Base-by-base conservation (phyloP, 2,329 filamentous ascomycete species). In the Stagonosporopsis chrysanthemi region DNA sequence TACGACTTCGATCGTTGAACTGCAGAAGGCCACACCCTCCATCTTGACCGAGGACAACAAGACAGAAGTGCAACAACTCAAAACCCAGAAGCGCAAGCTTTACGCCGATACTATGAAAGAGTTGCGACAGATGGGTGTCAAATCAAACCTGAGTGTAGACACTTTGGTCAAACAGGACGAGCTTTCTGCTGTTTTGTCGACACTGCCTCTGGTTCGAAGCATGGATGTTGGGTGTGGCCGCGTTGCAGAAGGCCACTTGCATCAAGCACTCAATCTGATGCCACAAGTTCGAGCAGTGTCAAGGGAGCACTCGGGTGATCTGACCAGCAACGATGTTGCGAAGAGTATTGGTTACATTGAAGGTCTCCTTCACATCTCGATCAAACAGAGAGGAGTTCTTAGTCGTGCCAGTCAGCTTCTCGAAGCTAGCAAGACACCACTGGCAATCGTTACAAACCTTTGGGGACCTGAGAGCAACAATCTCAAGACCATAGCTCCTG, bases 1-100 rank as follows among this genome's bases (percentile, higher is more conserved):
- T 28, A 82, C 87, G 47, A 81, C 84, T 0, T 87, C 86, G 1
- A 90, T 92, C 62, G 79, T 84, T 2, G 87, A 92, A 58, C 84
- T 98, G 57, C 89, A 89, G 62, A 91, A 92, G 57, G 90, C 92
- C 63, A 99, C 95, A 0, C 95, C 95, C 0, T 81, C 85, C 0
- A 83, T 84, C n/a, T 78, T 96, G 42, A 97, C 86, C 0, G 91
- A 97, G 24, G 93, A 97, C 40, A 97, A 95, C 75, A 94, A 93
- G 72, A 84, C 88, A 11, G 76, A 84, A 15, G 86, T 97, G 59
- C 93, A 96, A 75, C 91, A 97, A 74, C 86, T 98, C 65, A 98
- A 97, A 80, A 88, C 87, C 2, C 86, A 91, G 67, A 99, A 99
- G 78, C 87, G 92, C 40, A 93, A 92, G 66, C 84, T 98, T 14